A percentile compares a stretch with the other conserved stretches of the same genome.
Evolutionary conservation across 2,329 filamentous ascomycete species (phyloP).

Genomic region (Akanthomyces dipterigenus): DNA sequence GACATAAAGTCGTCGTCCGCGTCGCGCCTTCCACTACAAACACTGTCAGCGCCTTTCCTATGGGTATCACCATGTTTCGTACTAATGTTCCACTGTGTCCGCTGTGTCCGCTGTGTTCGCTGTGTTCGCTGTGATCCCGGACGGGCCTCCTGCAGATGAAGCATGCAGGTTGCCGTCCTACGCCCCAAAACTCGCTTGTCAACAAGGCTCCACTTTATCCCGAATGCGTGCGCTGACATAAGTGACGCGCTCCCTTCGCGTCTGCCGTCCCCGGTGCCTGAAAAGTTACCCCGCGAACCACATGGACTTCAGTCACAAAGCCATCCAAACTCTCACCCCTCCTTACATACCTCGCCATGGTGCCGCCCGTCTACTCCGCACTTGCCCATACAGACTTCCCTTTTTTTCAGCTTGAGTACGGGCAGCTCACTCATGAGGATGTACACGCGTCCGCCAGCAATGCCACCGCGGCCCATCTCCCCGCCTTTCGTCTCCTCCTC

Average conservation of each 20-base stretch:
- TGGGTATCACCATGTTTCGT: background rate
- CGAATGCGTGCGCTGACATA: too few relatives aligned
- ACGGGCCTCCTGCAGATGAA: background rate
- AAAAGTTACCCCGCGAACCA: too few relatives aligned
- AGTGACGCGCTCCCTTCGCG: too few relatives aligned
- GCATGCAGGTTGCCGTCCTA: too few relatives aligned
- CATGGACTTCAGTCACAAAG: too few relatives aligned
- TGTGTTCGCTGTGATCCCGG: background rate
- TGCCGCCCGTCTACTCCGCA: background rate
- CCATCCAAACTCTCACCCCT: too few relatives aligned
- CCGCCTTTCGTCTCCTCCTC: background rate
- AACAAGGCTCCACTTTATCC: too few relatives aligned
- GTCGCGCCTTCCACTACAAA: background rate
- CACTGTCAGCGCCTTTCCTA: background rate
- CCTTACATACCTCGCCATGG: too few relatives aligned
- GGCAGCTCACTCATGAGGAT: background rate
- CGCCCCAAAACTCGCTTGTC: too few relatives aligned
- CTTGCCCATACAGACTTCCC: background rate
- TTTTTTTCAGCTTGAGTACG: background rate
- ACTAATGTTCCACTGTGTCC: too few relatives aligned
- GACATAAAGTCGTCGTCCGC: background rate
- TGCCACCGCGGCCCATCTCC: background rate
- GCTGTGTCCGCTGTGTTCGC: background rate
- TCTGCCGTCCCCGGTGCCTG: too few relatives aligned
- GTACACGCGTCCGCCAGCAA: background rate